Base-by-base conservation (phyloP, 2,329 filamentous ascomycete genomes). In the Penicillium olsonii region DNA sequence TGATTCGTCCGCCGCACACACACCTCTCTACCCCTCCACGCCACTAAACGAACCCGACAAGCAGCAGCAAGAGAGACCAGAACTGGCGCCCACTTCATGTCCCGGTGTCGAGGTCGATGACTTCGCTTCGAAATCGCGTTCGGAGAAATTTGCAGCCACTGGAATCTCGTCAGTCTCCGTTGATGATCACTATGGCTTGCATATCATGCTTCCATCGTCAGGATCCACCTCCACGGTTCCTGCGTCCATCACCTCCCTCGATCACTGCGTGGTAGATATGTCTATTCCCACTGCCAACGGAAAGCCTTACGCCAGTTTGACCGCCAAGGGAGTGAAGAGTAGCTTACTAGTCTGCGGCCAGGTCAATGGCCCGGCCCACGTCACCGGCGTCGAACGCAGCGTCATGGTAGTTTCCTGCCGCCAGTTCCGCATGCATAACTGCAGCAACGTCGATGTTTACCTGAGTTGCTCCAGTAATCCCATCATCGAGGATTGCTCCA, bases 401-500 rank as follows among this genome's bases (percentile, higher is more conserved):
- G 81, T 90, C n/a, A 70, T 95, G 12, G 84, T 96, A 0, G 84
- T 96, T 2, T 79, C 83, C 6, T 88, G 89, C 44, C 81, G 87
- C n/a, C 94, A 99, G 70, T 90, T 96, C 62, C 83, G 94, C 18
- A 92, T 99, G 76, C 94, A 99, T 68, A 87, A 92, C 57, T 95
- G 90, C 65, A 78, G 75, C 37, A 82, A 91, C 53, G 87, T 95
- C 29, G 84, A 90, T 57, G 79, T 99, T 10, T 97, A 97, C 67
- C 76, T 99, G 50, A 82, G 87, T 57, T 92, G 88, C 65, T 77
- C 79, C 1, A 94, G 89, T 62, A 84, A 91, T 54, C 94, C 94
- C 0, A 96, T 99, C 60, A 95, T 99, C 56, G 94, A 99, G 70
- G 87, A 94, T 58, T 97, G 92, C 67, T 79, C 73, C 19, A 80